Base-by-base conservation (phyloP, 208 protist species). In the Acanthamoeba rhysodes region DNA sequence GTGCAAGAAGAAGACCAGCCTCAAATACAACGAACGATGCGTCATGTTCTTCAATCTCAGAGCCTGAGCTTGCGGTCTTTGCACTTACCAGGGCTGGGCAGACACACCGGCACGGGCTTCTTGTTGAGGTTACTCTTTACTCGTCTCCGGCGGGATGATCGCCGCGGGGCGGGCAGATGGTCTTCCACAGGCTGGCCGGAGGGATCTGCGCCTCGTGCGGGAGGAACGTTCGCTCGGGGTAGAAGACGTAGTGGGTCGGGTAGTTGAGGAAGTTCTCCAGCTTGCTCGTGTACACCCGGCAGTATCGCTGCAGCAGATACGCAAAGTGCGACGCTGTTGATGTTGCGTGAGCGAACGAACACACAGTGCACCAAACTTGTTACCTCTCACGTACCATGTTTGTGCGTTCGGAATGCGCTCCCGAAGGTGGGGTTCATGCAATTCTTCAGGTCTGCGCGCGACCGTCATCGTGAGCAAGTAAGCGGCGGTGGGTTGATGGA, bases 251-350 rank as follows among this genome's bases (percentile, higher is more conserved):
- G 41, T 68, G 62, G n/a, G 64, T 93, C 41, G 87, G 87, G 64
- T 93, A 93, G 55, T 93, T 76, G 41, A 93, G 87, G 87, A 93
- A 93, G 87, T 93, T 93, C 64, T 93, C 62, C 32, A 93, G 55
- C 87, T 93, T 93, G 87, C 62, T 78, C 22, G 87, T 93, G 45
- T 93, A 93, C 22, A 93, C 64, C 27, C 64, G 55, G 37, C 62
- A 70, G 45, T 93, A 93, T 48, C 87, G 53, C 87, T 93, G 87
- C 29, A 93, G 62, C 53, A 78, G 87, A 24, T 78, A 93, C 37
- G 87, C 87, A 55, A 93, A 93, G 34, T 78, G 64, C 87, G 87
- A 78, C 4, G 87, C 87, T 93, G 64, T 57, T 24, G n/a, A 22
- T 12, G 59, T 24, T 2, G 59, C 9, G 14, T 7, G 18, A 12